Percentiles rank a stretch among this genome's conserved stretches.
These are phyloP conservation scores for Colletotrichum salicis DNA, from an alignment of 2,329 filamentous ascomycete genomes.

Conservation along the genomic window DNA sequence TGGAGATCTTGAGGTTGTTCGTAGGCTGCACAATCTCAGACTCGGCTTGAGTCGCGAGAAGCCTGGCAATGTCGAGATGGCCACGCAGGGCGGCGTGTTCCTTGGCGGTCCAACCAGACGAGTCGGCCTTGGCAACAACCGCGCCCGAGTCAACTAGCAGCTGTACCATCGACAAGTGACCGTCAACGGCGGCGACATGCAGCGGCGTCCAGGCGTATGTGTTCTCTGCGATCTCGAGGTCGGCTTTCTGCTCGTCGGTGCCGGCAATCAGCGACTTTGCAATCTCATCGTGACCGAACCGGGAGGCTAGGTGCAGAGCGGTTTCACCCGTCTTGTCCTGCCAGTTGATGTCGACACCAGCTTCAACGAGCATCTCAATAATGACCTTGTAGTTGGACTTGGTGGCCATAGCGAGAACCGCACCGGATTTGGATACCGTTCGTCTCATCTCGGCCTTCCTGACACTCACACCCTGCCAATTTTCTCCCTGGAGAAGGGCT, in stretches of 20 bases:
- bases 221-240: conserved; percentile 82
- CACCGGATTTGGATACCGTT: conserved; percentile 82
- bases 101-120: conserved; percentile 92
- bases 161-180: conserved; percentile 78
- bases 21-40: conserved; percentile 39
- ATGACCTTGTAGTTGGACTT: conserved; percentile 88
- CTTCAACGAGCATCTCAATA: conserved; percentile 86
- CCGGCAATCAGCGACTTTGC: conserved; percentile 80
- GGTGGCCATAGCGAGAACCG: conserved; percentile 87
- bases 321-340: conserved; percentile 91
- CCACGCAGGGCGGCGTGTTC: conserved; percentile 93
- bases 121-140: conserved; percentile 78
- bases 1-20: conserved; percentile 41
- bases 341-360: conserved; percentile 93
- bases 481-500: conserved; percentile 81
- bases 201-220: conserved; percentile 96
- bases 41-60: conserved; percentile 66
- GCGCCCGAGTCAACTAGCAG: conserved; percentile 83
- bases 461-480: conserved; percentile 73
- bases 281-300: conserved; percentile 86
- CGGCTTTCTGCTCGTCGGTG: conserved; percentile 74
- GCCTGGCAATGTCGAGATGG: conserved; percentile 81
- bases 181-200: conserved; percentile 91
- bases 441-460: conserved; percentile 74
- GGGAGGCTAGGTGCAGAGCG: conserved; percentile 89